Evolutionary conservation across 768 basidiomycete species (phyloP), one percentile per base, ranked within the genome.

Genomic region (Agaricus bisporus): DNA sequence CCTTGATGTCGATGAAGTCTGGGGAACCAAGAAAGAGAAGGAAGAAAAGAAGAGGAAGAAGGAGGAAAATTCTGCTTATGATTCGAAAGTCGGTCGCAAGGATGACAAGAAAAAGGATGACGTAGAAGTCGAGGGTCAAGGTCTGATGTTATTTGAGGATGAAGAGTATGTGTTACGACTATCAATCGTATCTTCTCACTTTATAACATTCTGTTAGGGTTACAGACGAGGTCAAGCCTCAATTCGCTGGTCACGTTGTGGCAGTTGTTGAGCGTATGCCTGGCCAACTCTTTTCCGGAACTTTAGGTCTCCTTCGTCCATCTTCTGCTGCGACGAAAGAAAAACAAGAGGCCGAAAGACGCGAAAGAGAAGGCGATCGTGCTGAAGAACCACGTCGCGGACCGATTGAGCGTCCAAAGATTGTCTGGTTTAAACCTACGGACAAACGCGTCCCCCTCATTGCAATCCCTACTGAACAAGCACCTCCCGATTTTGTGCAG

Each of bases 21-120:
- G 91, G 91, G 88, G 90, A 8, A 97, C 97, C 5, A 99, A 99
- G 79, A 99, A 99, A 73, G 97, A 99, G 74, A 99, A 99, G 73
- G 97, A 98, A 69, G 97, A 98, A 76, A 99, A 99, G 86, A 98
- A 99, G 76, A 81, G 95, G 64, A 98, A 98, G 75, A 99, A 99
- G 81, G 97, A 98, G 73, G 97, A 98, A 73, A 97, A 95, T 66
- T 86, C 93, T 26, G 91, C 94, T 0, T 98, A 94, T 68, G 95
- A 98, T 63, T 65, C 86, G 51, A 91, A 86, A 68, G 76, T 72
- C 41, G 80, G 75, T 35, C 87, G 85, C 55, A 94, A 91, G 72
- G 91, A 94, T 63, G 95, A 98, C 75, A 99, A 99, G 84, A 98
- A 98, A 81, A 98, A 98, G 74, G 97, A 99, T 63, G 97, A 98